These are phyloP conservation scores for Monosporascus cannonballus DNA, from an alignment of 2,329 filamentous ascomycete genomes.

Conservation along the genomic window DNA sequence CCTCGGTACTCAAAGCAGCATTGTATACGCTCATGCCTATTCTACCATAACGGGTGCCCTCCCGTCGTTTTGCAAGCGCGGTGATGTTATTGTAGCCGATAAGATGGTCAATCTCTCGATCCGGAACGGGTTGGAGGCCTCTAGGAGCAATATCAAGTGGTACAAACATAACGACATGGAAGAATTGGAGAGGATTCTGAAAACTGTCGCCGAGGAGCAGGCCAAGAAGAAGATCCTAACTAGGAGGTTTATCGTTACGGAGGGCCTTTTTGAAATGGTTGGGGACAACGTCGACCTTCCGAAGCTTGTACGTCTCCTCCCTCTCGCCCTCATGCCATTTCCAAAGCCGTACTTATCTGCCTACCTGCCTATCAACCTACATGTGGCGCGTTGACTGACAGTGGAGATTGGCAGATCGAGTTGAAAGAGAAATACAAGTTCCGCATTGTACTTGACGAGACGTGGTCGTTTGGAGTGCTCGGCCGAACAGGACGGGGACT, in stretches of 20 bases:
- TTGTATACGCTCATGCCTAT: slow-evolving; percentile 94
- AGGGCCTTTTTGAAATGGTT: slow-evolving; percentile 86
- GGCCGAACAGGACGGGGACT: slow-evolving; percentile 86
- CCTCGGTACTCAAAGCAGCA: slow-evolving; percentile 80
- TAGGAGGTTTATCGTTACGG: slow-evolving; percentile 89
- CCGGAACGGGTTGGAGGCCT: slow-evolving; percentile 89
- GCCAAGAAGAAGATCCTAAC: slow-evolving; percentile 79
- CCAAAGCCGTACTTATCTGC: background rate
- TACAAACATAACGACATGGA: slow-evolving; percentile 96
- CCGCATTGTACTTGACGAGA: slow-evolving; percentile 94
- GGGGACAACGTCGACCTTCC: slow-evolving; percentile 83
- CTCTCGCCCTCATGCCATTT: background rate
- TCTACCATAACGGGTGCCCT: slow-evolving; percentile 97
- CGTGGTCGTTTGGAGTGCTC: slow-evolving; percentile 92
- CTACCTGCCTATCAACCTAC: too few relatives aligned
- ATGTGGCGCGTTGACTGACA: slow-evolving; percentile 2
- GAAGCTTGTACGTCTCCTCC: slow-evolving; percentile 58
- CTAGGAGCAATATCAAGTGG: slow-evolving; percentile 84
- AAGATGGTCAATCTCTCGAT: slow-evolving; percentile 90
- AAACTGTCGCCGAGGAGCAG: slow-evolving; percentile 82
- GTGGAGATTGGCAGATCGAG: slow-evolving; percentile 55
- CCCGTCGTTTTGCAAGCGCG: slow-evolving; percentile 92
- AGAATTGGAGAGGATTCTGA: slow-evolving; percentile 79
- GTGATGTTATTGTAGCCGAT: slow-evolving; percentile 95
- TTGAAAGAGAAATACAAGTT: slow-evolving; percentile 97